Evolutionary conservation across 2,329 filamentous ascomycete species (phyloP).

Genomic region (Magnaporthales sp.): DNA sequence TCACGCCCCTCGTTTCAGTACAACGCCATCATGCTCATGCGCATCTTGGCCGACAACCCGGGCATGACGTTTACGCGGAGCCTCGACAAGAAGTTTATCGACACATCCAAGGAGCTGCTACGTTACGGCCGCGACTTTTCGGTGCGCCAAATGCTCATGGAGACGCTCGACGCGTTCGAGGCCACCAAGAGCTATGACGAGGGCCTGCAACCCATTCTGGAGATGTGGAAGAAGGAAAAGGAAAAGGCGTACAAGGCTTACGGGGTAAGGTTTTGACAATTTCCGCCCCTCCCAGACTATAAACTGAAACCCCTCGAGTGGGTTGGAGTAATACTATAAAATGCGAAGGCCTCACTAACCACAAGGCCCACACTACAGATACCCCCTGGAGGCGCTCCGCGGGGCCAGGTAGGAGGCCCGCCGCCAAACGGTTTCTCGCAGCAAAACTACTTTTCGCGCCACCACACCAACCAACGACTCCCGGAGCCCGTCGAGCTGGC

Average conservation of each 20-base stretch:
- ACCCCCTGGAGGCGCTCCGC: neutral
- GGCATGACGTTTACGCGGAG: conserved; percentile 86
- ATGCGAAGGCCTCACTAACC: neutral
- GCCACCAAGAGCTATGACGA: conserved; percentile 64
- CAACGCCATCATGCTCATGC: conserved; percentile 90
- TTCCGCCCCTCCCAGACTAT: neutral
- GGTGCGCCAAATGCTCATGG: conserved; percentile 78
- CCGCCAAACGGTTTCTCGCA: conserved; percentile 27
- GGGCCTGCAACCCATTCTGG: conserved; percentile 58
- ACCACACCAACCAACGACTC: conserved; percentile 34
- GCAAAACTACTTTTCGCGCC: conserved; percentile 50
- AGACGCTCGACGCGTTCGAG: conserved; percentile 76
- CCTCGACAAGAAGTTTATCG: conserved; percentile 75
- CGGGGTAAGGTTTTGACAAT: conserved; percentile 30
- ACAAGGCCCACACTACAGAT: neutral
- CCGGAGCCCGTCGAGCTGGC: conserved; percentile 71
- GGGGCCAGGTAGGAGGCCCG: neutral
- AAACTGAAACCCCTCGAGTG: too few species aligned
- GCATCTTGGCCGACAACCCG: conserved; percentile 88
- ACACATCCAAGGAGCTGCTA: conserved; percentile 66
- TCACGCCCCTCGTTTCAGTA: conserved; percentile 68
- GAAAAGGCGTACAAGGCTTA: conserved; percentile 47
- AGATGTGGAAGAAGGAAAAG: conserved; percentile 90
- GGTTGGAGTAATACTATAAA: too few species aligned
- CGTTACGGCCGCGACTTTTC: conserved; percentile 61